Percentiles rank a stretch among this genome's conserved stretches.
Evolutionary conservation across 257 asterid genomes (phyloP).

Genomic region (Nicotiana sylvestris): DNA sequence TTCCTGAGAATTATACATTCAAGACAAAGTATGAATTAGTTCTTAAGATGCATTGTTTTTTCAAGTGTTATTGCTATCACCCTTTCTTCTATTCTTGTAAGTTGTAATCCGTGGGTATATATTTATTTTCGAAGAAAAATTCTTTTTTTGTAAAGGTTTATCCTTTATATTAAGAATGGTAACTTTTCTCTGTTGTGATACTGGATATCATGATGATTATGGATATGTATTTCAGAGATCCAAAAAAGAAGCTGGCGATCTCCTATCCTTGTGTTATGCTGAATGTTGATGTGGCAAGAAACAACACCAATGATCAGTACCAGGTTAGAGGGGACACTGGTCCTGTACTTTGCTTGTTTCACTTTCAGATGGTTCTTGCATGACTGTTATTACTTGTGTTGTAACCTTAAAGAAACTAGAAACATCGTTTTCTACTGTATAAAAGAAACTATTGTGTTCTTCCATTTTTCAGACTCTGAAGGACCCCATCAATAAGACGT

Average conservation of each 20-base stretch:
- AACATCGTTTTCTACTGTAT: slow-evolving; percentile 14
- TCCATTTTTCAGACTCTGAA: slow-evolving; percentile 65
- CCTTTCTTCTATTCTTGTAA: not conserved
- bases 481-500: slow-evolving; percentile 69
- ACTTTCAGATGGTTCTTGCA: not conserved
- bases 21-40: slow-evolving; percentile 58
- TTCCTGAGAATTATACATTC: slow-evolving; percentile 95
- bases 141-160: not conserved
- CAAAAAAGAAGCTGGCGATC: slow-evolving; percentile 74
- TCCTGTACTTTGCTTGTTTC: slow-evolving; percentile 11
- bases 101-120: not conserved
- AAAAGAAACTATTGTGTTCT: slow-evolving; percentile 19
- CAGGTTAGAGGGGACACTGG: slow-evolving; percentile 45
- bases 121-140: not conserved
- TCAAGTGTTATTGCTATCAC: not conserved
- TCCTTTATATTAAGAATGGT: not conserved
- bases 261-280: slow-evolving; percentile 99
- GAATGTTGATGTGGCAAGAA: slow-evolving; percentile 94
- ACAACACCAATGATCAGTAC: slow-evolving; percentile 95
- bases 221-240: slow-evolving; percentile 53
- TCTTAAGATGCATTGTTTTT: slow-evolving; percentile 11
- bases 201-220: slow-evolving; percentile 25
- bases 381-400: not conserved
- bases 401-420: slow-evolving; percentile 8
- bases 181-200: not conserved